Percentiles rank a stretch among this genome's conserved stretches.
These are phyloP conservation scores for Colletotrichum euphorbiae DNA, from an alignment of 2,329 filamentous ascomycete species.

Conservation along the genomic window DNA sequence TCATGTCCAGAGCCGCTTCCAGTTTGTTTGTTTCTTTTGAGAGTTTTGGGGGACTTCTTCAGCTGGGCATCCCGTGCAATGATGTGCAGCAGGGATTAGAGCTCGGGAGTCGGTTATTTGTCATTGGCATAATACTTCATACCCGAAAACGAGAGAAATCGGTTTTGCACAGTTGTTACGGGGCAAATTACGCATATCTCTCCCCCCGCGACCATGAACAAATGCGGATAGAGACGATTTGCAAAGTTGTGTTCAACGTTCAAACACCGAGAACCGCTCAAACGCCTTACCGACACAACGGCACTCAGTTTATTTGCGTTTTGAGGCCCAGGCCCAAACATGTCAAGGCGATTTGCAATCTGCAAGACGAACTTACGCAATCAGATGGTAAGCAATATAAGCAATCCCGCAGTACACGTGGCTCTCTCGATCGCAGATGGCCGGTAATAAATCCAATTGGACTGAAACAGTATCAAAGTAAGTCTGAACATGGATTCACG, in stretches of 20 bases:
- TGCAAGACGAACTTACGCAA: conserved; percentile 14
- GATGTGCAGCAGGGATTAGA: conserved; percentile 15
- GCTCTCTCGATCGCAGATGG: neutral
- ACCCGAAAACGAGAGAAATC: too few species aligned
- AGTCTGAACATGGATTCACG: neutral
- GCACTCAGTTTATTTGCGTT: neutral
- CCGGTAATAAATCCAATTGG: conserved; percentile 16
- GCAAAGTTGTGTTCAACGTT: neutral
- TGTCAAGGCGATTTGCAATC: conserved; percentile 9
- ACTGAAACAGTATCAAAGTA: neutral
- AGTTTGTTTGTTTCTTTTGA: neutral
- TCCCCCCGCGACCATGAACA: too few species aligned
- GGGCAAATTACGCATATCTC: too few species aligned
- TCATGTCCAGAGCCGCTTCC: neutral
- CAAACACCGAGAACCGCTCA: neutral
- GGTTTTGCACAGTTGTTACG: neutral
- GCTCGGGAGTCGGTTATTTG: conserved; percentile 3
- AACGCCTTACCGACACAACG: neutral
- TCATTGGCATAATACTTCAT: neutral
- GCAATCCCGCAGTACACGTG: conserved; percentile 20
- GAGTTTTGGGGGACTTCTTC: neutral
- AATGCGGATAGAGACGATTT: neutral
- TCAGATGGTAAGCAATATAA: conserved; percentile 11
- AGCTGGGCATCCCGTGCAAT: neutral
- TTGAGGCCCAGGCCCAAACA: neutral